phyloP scores from a whole-genome alignment of 1,139 yeast genomes.

The Hansenula lynferdii region DNA sequence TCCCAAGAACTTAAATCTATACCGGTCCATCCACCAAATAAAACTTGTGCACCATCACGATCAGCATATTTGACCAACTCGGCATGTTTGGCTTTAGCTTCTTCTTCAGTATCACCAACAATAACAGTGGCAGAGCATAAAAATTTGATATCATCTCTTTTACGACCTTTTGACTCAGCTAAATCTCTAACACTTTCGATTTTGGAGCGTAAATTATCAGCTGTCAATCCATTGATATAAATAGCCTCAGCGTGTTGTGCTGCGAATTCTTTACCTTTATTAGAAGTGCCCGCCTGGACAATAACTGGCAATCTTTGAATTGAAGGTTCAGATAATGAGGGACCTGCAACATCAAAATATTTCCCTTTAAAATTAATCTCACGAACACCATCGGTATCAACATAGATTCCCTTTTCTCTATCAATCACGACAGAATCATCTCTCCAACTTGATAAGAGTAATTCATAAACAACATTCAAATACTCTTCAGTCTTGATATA shows the following conservation, averaged over 20 bases:
- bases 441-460: conserved; percentile 35
- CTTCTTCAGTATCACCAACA: conserved; percentile 27
- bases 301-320: conserved; percentile 38
- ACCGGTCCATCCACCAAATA: conserved; percentile 30
- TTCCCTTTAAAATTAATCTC: conserved; percentile 33
- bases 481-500: conserved; percentile 35
- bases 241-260: conserved; percentile 37
- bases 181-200: conserved; percentile 3
- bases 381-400: conserved; percentile 30
- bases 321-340: conserved; percentile 32
- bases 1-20: conserved; percentile 24
- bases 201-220: neutral
- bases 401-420: conserved; percentile 24
- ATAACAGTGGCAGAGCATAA: conserved; percentile 22
- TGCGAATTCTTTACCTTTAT: conserved; percentile 34
- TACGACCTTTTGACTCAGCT: conserved; percentile 12
- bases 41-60: conserved; percentile 26
- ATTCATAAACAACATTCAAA: conserved; percentile 31
- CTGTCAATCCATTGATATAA: conserved; percentile 26
- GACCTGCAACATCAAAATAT: conserved; percentile 35
- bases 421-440: conserved; percentile 34
- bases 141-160: conserved; percentile 24
- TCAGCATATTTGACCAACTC: conserved; percentile 21
- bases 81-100: conserved; percentile 23
- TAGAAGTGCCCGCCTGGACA: conserved; percentile 38